A percentile compares a stretch with the other conserved stretches of the same genome.
Evolutionary conservation across 495 filamentous ascomycete species (phyloP).

Genomic region (Thermochaetoides thermophila): DNA sequence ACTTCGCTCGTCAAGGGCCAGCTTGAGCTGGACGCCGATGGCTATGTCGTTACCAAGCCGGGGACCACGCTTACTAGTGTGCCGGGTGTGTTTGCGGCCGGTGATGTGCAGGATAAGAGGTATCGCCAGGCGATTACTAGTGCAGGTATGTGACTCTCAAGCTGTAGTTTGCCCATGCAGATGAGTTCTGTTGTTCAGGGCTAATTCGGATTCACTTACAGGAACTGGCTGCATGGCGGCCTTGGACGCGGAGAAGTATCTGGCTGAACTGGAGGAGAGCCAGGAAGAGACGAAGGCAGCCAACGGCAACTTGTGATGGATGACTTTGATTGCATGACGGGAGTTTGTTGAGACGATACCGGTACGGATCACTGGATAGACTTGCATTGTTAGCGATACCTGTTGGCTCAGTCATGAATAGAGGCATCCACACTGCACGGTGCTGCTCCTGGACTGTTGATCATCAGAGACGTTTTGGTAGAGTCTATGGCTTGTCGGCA

Average conservation of each 20-base stretch:
- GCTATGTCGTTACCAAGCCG: constrained; percentile 76
- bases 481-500: no score
- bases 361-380: constrained; percentile 4
- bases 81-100: constrained; percentile 88
- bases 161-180: no score
- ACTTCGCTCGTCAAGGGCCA: constrained; percentile 77
- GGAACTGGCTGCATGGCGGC: constrained; percentile 90
- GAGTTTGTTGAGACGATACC: constrained; percentile 13
- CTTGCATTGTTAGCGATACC: constrained; percentile 1
- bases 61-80: constrained; percentile 80
- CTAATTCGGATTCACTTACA: no score
- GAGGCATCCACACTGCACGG: no score
- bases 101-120: constrained; percentile 96
- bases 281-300: constrained; percentile 17
- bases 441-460: no score
- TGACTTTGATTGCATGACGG: no score
- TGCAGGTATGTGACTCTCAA: constrained; percentile 84
- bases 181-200: no score
- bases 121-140: constrained; percentile 97
- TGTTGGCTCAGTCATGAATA: no score
- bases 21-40: constrained; percentile 69
- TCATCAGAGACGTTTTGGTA: no score
- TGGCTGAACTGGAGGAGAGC: constrained; percentile 57
- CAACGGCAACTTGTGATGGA: no score
- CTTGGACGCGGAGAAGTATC: constrained; percentile 83